These are phyloP conservation scores for Escovopsis sp. DNA, from an alignment of 2,329 filamentous ascomycete genomes.

Conservation along the genomic window DNA sequence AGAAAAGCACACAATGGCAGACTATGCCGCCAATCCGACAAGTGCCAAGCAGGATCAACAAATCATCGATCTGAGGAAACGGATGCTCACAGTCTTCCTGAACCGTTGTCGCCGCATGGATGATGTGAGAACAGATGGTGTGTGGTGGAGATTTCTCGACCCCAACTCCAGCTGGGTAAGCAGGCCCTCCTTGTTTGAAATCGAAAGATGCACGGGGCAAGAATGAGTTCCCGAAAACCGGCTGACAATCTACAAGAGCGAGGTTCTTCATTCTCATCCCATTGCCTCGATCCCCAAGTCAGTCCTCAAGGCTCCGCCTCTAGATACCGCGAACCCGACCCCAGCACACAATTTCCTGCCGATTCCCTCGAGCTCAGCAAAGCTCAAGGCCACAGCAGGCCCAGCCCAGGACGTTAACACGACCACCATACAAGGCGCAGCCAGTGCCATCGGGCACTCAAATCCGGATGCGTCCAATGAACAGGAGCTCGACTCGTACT, in stretches of 20 bases:
- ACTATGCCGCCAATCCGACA: constrained; percentile 94
- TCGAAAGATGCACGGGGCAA: not conserved
- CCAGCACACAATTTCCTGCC: constrained; percentile 78
- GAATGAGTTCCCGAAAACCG: too few relatives aligned
- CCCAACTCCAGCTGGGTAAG: constrained; percentile 96
- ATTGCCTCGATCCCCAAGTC: constrained; percentile 87
- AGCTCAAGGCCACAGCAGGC: constrained; percentile 49
- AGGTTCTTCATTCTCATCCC: constrained; percentile 87
- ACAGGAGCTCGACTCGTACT: constrained; percentile 88
- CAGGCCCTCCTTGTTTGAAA: not conserved
- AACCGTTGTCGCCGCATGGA: constrained; percentile 92
- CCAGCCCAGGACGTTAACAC: constrained; percentile 19
- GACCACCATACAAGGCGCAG: constrained; percentile 24
- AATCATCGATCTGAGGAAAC: constrained; percentile 91
- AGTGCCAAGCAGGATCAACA: constrained; percentile 95
- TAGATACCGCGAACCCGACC: constrained; percentile 86
- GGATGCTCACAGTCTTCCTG: constrained; percentile 90
- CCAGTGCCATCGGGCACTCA: constrained; percentile 62
- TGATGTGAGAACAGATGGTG: constrained; percentile 77
- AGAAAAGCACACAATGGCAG: constrained; percentile 97
- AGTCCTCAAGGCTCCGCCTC: constrained; percentile 83
- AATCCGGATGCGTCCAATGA: constrained; percentile 68
- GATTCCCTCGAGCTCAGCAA: constrained; percentile 71
- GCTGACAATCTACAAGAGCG: constrained; percentile 44
- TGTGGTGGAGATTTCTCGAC: constrained; percentile 96